phyloP scores from a whole-genome alignment of 2,329 filamentous ascomycete genomes.

The Fusarium duplospermum region DNA sequence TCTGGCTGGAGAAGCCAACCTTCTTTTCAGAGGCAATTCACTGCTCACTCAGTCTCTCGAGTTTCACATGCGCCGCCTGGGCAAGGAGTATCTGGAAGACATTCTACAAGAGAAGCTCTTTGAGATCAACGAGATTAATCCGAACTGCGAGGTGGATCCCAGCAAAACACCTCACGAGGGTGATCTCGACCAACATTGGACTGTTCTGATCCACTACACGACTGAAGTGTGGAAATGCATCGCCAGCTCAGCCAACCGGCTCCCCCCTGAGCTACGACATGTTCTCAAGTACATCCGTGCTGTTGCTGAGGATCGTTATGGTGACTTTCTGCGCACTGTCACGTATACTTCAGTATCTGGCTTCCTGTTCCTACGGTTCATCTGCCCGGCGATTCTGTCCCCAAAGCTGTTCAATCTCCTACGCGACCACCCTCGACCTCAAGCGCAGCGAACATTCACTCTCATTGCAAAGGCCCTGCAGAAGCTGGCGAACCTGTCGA shows the following conservation, averaged over 20 bases:
- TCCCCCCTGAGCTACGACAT: conserved; percentile 83
- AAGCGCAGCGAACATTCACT: conserved; percentile 88
- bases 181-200: conserved; percentile 87
- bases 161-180: conserved; percentile 73
- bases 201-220: conserved; percentile 78
- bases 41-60: conserved; percentile 93
- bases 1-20: conserved; percentile 87
- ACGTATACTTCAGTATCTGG: conserved; percentile 95
- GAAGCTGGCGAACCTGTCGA: conserved; percentile 89
- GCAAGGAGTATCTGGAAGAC: conserved; percentile 92
- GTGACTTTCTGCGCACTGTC: conserved; percentile 89
- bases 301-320: conserved; percentile 93
- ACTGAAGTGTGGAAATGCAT: conserved; percentile 90
- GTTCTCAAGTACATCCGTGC: conserved; percentile 92
- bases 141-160: conserved; percentile 95
- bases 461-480: conserved; percentile 93
- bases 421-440: conserved; percentile 82
- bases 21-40: conserved; percentile 95
- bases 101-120: conserved; percentile 85
- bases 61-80: conserved; percentile 93
- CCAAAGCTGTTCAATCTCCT: conserved; percentile 92
- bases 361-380: conserved; percentile 93
- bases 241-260: conserved; percentile 75
- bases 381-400: conserved; percentile 95
- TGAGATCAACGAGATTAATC: conserved; percentile 91